Base-by-base conservation (phyloP, 345 rosid genomes). In the Cardiospermum halicacabum region DNA sequence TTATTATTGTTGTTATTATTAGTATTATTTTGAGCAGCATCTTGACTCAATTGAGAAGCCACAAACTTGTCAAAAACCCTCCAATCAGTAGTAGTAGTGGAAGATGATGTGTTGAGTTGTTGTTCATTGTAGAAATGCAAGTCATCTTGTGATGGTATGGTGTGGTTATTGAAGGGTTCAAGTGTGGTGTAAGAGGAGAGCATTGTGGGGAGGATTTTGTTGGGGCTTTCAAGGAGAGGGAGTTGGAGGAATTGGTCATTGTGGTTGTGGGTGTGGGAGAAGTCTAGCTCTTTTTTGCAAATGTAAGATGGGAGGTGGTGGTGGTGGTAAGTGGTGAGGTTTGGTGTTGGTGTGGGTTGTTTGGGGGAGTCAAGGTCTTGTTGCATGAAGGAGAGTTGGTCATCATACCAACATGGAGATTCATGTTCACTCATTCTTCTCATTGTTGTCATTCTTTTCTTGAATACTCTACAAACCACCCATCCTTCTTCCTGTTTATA, bases 391-490 rank as follows among this genome's bases (percentile, higher is more conserved):
- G 82, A 66, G 67, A 70, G 77, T 53, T 79, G 87, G 32, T 88
- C 94, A 8, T 88, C 91, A 16, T 88, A 83, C 87, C 85, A 88
- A 57, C 82, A 78, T 0, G 79, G 80, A 11, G 89, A 81, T 60
- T 69, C 91, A 27, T 76, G 78, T 37, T 85, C 89, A 7, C 72
- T 72, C 27, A 77, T 34, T 72, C 72, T 82, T 19, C 78, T 72
- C 65, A 81, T 67, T 0, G 85, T 69, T 11, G 95, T 73, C 53
- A 81, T 70, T 77, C 82, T 75, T 81, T 94, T 94, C 85, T 89
- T 94, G 80, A 94, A 94, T 63, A 85, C 97, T 64, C 97, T 83
- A 75, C 99, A 94, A 13, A 94, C 97, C 4, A 79, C 99, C 97
- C 97, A 94, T 45, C 99, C 97, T 82, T 94, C 96, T 66, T 94